A percentile compares a stretch with the other conserved stretches of the same genome.
Evolutionary conservation across 148 eudicot species (phyloP).

Genomic region (Tetragonia tetragonoides): DNA sequence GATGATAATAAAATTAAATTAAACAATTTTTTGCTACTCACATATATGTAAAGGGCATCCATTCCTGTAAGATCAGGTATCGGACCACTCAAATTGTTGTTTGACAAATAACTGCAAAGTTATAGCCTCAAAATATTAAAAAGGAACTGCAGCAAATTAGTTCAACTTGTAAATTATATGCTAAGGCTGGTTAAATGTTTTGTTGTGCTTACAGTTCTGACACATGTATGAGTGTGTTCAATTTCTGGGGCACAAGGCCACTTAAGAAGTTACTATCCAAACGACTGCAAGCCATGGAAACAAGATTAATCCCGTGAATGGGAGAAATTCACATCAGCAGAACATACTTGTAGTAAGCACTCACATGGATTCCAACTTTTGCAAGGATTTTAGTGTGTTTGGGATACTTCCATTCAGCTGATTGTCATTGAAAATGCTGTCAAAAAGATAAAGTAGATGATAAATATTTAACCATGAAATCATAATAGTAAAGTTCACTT

Average conservation of each 20-base stretch:
- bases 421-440: conserved; percentile 33
- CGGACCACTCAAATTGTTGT: conserved; percentile 30
- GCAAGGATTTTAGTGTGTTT: conserved; percentile 28
- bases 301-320: neutral
- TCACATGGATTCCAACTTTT: conserved; percentile 29
- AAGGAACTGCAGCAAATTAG: neutral
- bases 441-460: neutral
- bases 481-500: neutral
- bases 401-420: conserved; percentile 33
- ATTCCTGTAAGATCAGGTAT: conserved; percentile 32
- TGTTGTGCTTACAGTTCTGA: conserved; percentile 28
- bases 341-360: conserved; percentile 11
- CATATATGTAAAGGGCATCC: conserved; percentile 35
- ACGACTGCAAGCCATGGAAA: conserved; percentile 26
- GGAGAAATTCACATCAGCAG: neutral
- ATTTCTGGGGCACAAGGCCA: conserved; percentile 27
- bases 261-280: conserved; percentile 32
- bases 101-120: conserved; percentile 32
- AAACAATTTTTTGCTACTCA: conserved; percentile 16
- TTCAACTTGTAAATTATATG: neutral
- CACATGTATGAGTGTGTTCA: conserved; percentile 20
- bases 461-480: neutral
- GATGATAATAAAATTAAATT: neutral
- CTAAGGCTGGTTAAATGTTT: neutral
- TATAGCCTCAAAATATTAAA: neutral